Conservation (phyloP, 768 basidiomycete species). For the Trametes punicea region DNA sequence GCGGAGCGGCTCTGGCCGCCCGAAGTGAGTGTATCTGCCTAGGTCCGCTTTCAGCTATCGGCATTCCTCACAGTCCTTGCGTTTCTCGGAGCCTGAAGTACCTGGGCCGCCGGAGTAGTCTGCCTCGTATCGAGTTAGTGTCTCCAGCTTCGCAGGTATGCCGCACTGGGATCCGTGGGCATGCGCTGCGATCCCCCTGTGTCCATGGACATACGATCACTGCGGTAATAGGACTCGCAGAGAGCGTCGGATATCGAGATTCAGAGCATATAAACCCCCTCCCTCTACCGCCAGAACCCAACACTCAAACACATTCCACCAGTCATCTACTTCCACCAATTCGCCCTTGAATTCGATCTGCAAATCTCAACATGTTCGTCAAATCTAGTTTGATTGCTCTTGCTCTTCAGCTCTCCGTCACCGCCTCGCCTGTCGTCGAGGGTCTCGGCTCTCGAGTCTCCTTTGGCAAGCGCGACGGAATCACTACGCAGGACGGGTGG, state of each 20-base stretch:
- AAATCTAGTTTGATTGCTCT: slow-evolving; percentile 13
- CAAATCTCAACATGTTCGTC: slow-evolving; percentile 15
- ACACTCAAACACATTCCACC: neutral
- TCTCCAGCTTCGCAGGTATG: too few species aligned
- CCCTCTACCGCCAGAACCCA: neutral
- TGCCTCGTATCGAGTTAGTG: too few species aligned
- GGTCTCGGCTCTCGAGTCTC: slow-evolving; percentile 10
- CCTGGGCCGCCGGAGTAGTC: too few species aligned
- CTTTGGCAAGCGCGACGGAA: slow-evolving; percentile 9
- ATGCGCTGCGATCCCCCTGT: too few species aligned
- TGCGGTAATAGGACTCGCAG: neutral
- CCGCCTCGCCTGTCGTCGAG: slow-evolving; percentile 12
- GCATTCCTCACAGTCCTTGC: too few species aligned
- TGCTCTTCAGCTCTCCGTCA: slow-evolving; percentile 6
- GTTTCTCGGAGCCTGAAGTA: too few species aligned
- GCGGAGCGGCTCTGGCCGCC: too few species aligned
- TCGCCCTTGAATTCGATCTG: too few species aligned
- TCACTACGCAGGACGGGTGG: slow-evolving; percentile 16
- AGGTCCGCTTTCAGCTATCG: too few species aligned
- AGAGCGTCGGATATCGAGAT: too few species aligned
- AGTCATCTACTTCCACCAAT: neutral
- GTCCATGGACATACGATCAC: neutral
- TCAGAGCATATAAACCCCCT: neutral
- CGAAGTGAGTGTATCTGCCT: too few species aligned
- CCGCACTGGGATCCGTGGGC: too few species aligned